These are phyloP conservation scores for Luffa aegyptiaca DNA, from an alignment of 306 rosid genomes.

Conservation along the genomic window DNA sequence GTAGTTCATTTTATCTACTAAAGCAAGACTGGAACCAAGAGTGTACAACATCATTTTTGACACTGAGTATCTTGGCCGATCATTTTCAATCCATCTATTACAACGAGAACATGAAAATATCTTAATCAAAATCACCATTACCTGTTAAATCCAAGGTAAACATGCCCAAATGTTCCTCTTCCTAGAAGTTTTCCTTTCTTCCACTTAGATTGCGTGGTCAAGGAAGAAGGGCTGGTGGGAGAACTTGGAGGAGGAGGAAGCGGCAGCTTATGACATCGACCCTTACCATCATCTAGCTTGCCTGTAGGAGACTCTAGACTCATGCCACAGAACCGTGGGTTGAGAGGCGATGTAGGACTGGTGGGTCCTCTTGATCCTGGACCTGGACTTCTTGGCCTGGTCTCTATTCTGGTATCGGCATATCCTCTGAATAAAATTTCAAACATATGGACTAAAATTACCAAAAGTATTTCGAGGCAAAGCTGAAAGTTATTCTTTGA, in stretches of 20 bases:
- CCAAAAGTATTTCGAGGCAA: background rate
- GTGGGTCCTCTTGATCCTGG: conserved; percentile 77
- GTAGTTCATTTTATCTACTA: background rate
- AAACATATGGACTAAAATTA: conserved; percentile 18
- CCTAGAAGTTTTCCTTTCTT: conserved; percentile 93
- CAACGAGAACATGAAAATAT: background rate
- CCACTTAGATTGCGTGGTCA: conserved; percentile 45
- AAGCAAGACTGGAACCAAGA: background rate
- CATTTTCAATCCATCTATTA: background rate
- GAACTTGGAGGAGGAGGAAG: conserved; percentile 99
- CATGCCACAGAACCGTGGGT: conserved; percentile 35
- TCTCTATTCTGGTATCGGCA: conserved; percentile 37
- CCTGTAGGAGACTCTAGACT: conserved; percentile 67
- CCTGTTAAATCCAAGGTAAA: conserved; percentile 89
- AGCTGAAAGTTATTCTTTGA: background rate
- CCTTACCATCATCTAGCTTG: conserved; percentile 67
- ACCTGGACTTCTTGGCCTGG: conserved; percentile 71
- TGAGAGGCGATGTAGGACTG: conserved; percentile 90
- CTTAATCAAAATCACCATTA: conserved; percentile 11
- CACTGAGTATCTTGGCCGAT: background rate
- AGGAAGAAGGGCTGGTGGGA: conserved; percentile 76
- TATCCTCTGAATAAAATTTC: conserved; percentile 40
- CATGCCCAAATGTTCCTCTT: conserved; percentile 96
- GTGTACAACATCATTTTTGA: background rate
- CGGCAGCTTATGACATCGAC: conserved; percentile 72